Evolutionary conservation across 2,329 filamentous ascomycete species (phyloP).

Genomic region (Fusarium staphyleae): DNA sequence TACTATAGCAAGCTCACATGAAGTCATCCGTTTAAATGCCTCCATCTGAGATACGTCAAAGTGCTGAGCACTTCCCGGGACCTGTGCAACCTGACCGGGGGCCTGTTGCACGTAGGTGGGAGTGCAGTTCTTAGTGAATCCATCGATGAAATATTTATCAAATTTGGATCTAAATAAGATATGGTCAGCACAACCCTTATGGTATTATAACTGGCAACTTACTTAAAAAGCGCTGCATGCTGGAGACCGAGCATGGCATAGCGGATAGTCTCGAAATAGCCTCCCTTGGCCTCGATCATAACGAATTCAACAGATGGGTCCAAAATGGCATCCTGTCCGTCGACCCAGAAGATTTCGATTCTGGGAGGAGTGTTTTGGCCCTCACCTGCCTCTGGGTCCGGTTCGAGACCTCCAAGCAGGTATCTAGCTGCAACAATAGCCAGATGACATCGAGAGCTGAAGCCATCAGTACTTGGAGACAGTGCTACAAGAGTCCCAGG

Average conservation of each 20-base stretch:
- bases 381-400: conserved; percentile 48
- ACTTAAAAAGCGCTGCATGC: conserved; percentile 61
- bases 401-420: conserved; percentile 64
- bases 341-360: conserved; percentile 77
- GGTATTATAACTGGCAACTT: conserved; percentile 43
- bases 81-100: not conserved
- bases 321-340: conserved; percentile 64
- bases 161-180: conserved; percentile 60
- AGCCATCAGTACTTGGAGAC: conserved; percentile 63
- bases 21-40: conserved; percentile 74
- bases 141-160: conserved; percentile 65
- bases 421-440: conserved; percentile 76
- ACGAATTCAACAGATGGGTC: conserved; percentile 74
- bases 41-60: conserved; percentile 76
- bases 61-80: conserved; percentile 25
- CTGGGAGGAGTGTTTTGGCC: conserved; percentile 60
- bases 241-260: conserved; percentile 79
- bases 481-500: conserved; percentile 62
- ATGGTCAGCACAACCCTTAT: not conserved
- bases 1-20: conserved; percentile 74
- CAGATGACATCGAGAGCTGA: conserved; percentile 70
- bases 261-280: conserved; percentile 80
- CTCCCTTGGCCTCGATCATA: conserved; percentile 78
- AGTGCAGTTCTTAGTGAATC: conserved; percentile 45
- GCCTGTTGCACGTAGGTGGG: conserved; percentile 43